These are phyloP conservation scores for Spongispora temasekensis DNA, from an alignment of 1,284 basidiomycete genomes.

Conservation along the genomic window DNA sequence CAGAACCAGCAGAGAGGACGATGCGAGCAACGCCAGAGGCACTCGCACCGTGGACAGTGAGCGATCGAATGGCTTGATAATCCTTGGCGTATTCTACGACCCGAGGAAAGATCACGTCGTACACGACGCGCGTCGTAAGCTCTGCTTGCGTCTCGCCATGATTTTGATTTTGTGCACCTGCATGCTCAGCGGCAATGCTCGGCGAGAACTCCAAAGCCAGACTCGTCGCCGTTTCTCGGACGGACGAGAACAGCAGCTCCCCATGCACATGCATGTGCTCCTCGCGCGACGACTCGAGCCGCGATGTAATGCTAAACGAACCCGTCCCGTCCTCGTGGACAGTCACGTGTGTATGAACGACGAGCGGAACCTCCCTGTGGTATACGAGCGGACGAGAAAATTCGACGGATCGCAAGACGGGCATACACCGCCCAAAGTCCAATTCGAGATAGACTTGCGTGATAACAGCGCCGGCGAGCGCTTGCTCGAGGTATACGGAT, in stretches of 20 bases:
- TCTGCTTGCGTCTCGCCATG: constrained; percentile 43
- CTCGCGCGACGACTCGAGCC: constrained; percentile 30
- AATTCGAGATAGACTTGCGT: constrained; percentile 35
- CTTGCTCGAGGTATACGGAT: constrained; percentile 65
- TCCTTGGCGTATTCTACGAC: constrained; percentile 63
- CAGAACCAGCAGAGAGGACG: constrained; percentile 44
- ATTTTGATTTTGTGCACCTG: too few relatives aligned
- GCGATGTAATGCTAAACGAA: constrained; percentile 49
- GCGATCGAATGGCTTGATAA: constrained; percentile 57
- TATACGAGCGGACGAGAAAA: constrained; percentile 62
- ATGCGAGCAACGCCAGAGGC: constrained; percentile 56
- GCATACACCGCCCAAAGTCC: constrained; percentile 34
- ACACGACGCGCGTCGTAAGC: constrained; percentile 57
- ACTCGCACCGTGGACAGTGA: constrained; percentile 51
- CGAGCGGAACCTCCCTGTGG: constrained; percentile 32
- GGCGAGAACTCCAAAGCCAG: constrained; percentile 41
- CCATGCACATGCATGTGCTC: constrained; percentile 52
- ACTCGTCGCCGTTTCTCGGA: constrained; percentile 37
- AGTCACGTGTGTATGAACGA: constrained; percentile 44
- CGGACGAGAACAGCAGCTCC: constrained; percentile 40
- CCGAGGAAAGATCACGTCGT: constrained; percentile 66
- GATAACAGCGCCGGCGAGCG: constrained; percentile 45
- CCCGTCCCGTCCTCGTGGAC: constrained; percentile 41
- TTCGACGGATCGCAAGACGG: constrained; percentile 44
- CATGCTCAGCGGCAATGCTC: too few relatives aligned